These are phyloP conservation scores for Botrytis deweyae DNA, from an alignment of 2,329 filamentous ascomycete species.

Conservation along the genomic window DNA sequence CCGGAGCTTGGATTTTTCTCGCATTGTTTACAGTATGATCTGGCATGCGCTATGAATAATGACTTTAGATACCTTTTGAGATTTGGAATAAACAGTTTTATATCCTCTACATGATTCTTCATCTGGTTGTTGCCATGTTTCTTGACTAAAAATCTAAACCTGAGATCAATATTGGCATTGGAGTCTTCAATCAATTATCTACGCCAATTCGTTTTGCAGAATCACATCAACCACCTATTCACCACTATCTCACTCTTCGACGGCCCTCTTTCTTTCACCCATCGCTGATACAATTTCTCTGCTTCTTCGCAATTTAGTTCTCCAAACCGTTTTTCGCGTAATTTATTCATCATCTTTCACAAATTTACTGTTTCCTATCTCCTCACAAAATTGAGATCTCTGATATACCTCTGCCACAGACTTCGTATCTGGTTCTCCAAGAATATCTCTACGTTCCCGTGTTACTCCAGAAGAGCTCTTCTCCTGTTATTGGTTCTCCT, in stretches of 20 bases:
- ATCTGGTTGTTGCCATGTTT: neutral
- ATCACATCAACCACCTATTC: neutral
- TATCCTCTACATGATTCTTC: neutral
- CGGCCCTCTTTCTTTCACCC: no score
- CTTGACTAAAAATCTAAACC: neutral
- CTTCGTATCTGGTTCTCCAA: no score
- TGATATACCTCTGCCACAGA: no score
- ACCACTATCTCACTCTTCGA: neutral
- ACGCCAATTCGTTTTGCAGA: neutral
- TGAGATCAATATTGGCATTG: neutral
- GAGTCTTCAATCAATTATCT: neutral
- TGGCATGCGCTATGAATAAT: neutral
- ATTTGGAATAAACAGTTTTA: conserved; percentile 6
- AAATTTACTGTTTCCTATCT: no score
- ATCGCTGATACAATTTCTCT: no score
- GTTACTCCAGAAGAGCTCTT: no score
- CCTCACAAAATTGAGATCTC: no score
- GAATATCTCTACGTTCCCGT: no score
- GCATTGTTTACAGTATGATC: neutral
- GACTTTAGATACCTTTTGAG: conserved; percentile 2
- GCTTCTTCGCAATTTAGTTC: no score
- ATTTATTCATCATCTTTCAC: no score
- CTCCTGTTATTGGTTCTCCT: no score
- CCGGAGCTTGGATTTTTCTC: neutral
- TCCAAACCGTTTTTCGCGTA: no score